Evolutionary conservation across 345 rosid species (phyloP), one percentile per base, ranked within the genome.

Genomic region (Ricinus communis): DNA sequence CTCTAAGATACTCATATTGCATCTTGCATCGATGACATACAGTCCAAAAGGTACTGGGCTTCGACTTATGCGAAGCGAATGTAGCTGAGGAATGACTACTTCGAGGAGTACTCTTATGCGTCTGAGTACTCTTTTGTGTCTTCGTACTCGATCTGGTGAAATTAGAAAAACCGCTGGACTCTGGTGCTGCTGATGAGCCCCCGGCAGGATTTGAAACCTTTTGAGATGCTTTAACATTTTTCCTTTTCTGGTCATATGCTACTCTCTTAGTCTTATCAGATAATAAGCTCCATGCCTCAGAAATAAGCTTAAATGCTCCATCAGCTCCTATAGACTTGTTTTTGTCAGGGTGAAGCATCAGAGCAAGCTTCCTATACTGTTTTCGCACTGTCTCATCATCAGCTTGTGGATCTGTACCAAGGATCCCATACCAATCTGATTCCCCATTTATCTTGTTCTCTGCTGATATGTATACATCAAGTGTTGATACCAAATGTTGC

Each of bases 281-380:
- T 19, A 95, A 77, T 68, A 89, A 78, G 80, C 79, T 82, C 97
- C 97, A 92, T 56, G 74, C 79, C 65, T 67, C 69, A 30, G 66
- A 61, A 30, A 78, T 50, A 53, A 53, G 49, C 58, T 87, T 87
- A 74, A 95, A 95, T 12, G 99, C 98, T 47, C 98, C 96, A 65
- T 87, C 96, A 0, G 97, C 91, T 22, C 96, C 97, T n/a, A 80
- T 67, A 49, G 85, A 86, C 79, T 87, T 90, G 84, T 88, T 91
- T 78, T 94, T 94, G 79, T 94, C 97, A 10, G 98, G 98, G 71
- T 90, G 98, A 62, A 94, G 92, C 75, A 81, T 55, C 70, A 91
- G 79, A 55, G 84, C 91, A 62, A 91, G 78, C 79, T 87, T 90
- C 69, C 85, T 78, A 58, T 87, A 93, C 71, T 90, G 95, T 75